A percentile compares a stretch with the other conserved stretches of the same genome.
These are phyloP conservation scores for Periglandula ipomoeae DNA, from an alignment of 2,329 filamentous ascomycete genomes.

Conservation along the genomic window DNA sequence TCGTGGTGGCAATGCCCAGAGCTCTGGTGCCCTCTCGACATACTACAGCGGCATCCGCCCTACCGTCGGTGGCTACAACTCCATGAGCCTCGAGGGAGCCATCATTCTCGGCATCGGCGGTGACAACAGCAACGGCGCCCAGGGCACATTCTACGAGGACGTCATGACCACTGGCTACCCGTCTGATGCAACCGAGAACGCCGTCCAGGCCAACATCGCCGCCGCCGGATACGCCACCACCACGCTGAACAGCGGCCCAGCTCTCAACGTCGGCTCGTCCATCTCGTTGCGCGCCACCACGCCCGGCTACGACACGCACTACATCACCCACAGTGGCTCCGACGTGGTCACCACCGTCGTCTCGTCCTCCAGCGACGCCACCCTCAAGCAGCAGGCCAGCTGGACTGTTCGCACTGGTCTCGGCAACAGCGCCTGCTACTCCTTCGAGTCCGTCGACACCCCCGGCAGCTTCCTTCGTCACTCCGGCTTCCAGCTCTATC, in stretches of 20 bases:
- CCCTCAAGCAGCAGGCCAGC: conserved; percentile 42
- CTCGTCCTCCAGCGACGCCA: conserved; percentile 36
- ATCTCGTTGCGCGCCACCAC: conserved; percentile 49
- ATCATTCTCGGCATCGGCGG: conserved; percentile 65
- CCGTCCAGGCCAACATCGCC: conserved; percentile 51
- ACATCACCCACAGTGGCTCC: conserved; percentile 42
- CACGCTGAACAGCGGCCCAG: conserved; percentile 37
- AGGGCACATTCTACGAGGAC: conserved; percentile 58
- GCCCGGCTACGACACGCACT: conserved; percentile 41
- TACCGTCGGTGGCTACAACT: conserved; percentile 33
- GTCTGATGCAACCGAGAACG: conserved; percentile 46
- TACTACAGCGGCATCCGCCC: conserved; percentile 51
- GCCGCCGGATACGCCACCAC: conserved; percentile 9
- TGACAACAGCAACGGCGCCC: conserved; percentile 50
- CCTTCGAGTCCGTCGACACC: conserved; percentile 50
- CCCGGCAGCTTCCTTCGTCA: conserved; percentile 52
- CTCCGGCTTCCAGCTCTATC: conserved; percentile 38
- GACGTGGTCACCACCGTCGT: conserved; percentile 47
- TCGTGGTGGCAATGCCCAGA: conserved; percentile 44
- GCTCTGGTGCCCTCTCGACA: conserved; percentile 43
- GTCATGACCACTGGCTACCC: conserved; percentile 56
- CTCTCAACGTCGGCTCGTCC: conserved; percentile 37
- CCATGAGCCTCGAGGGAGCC: conserved; percentile 56
- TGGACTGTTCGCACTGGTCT: conserved; percentile 47
- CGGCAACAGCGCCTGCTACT: conserved; percentile 46